Evolutionary conservation across 768 basidiomycete genomes (phyloP), one percentile per base, ranked within the genome.

Genomic region (Russula ochroleuca): DNA sequence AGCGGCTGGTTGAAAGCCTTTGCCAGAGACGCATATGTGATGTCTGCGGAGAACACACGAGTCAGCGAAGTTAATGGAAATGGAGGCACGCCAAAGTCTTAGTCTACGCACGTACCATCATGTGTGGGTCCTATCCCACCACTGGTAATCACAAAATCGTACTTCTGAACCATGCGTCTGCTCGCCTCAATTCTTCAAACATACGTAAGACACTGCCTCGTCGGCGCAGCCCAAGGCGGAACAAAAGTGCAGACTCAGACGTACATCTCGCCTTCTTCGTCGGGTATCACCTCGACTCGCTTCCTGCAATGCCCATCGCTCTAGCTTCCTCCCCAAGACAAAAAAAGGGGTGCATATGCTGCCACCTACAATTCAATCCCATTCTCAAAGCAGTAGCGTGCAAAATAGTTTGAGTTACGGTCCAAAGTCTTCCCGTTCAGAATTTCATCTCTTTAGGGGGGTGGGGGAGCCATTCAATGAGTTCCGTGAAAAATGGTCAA

Each of bases 61-160:
- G 28, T 38, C 49, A 31, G 48, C 19, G 17, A 19, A 5, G 5
- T 3, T 47, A 19, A 17, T 11, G 17, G 17, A 33, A 17, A 31
- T 31, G 9, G 17, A 15, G 51, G 21, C 1, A 52, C 17, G 19
- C 5, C n/a, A 51, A 17, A 9, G n/a, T 7, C n/a, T 35, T 33
- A 10, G 37, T 37, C 35, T 38, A 8, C 37, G 33, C 23, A 15
- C 52, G 37, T 38, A 90, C 91, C 91, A 70, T 92, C 92, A 70
- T 94, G 92, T 14, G 92, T 95, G 3, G 92, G 91, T 0, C 93
- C 93, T 59, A 97, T 93, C 0, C 95, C 94, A 1, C 95, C 94
- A 14, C 85, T 87, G 0, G 92, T 95, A 58, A 98, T 80, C 33
- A 97, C 94, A 69, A 94, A 86, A 73, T 97, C 95, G 73, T 94